Evolutionary conservation across 345 rosid species (phyloP).

Genomic region (Gossypium raimondii): DNA sequence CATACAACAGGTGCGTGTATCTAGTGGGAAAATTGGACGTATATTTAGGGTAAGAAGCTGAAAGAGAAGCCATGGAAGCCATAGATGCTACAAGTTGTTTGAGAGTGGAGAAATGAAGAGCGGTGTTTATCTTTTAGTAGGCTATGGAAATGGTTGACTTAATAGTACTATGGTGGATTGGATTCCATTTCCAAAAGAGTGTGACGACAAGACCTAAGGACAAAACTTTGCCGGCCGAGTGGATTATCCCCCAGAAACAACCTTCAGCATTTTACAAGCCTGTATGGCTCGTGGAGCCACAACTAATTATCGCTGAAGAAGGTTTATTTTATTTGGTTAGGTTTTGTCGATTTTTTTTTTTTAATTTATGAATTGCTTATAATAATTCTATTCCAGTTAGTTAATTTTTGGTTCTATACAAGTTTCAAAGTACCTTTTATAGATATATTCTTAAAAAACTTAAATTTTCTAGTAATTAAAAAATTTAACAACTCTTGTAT

Average conservation of each 20-base stretch:
- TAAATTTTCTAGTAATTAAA: too few species aligned
- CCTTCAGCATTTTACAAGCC: not conserved
- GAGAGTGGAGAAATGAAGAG: not conserved
- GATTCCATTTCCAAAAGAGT: not conserved
- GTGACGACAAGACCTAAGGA: not conserved
- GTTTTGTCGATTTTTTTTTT: too few species aligned
- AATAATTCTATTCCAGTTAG: too few species aligned
- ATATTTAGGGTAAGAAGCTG: slow-evolving; percentile 21
- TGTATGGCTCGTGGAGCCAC: not conserved
- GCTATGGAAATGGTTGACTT: not conserved
- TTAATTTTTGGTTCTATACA: too few species aligned
- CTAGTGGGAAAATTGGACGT: slow-evolving; percentile 18
- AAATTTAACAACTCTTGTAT: too few species aligned
- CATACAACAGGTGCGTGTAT: slow-evolving; percentile 6
- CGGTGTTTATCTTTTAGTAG: not conserved
- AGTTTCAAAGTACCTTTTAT: too few species aligned
- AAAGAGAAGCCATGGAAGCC: slow-evolving; percentile 35
- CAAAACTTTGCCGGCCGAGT: not conserved
- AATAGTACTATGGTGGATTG: not conserved
- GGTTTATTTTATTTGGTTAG: too few species aligned
- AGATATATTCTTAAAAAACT: too few species aligned
- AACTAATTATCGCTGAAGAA: not conserved
- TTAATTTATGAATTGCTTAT: too few species aligned
- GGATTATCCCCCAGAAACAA: not conserved
- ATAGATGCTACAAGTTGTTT: not conserved